These are phyloP conservation scores for Calonectria multiphialidica DNA, from an alignment of 2,329 filamentous ascomycete species.

Conservation along the genomic window DNA sequence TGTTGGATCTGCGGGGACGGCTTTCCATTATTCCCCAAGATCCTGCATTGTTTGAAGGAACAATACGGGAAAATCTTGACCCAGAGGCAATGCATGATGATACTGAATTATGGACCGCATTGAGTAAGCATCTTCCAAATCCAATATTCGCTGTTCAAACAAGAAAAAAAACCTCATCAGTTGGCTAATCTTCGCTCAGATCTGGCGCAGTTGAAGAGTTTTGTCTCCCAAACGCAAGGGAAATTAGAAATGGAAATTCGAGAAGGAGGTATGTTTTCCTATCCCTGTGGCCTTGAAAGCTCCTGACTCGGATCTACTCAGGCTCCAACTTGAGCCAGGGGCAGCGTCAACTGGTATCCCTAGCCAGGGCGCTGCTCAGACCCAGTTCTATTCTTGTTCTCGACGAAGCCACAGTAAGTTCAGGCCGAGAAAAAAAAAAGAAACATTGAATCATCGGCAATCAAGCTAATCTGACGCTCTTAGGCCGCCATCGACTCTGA, in stretches of 20 bases:
- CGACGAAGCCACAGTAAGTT: not conserved
- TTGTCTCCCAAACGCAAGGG: not conserved
- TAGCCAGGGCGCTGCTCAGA: not conserved
- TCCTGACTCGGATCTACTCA: not conserved
- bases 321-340: constrained; percentile 3
- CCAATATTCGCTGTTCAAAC: not conserved
- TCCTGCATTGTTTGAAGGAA: constrained; percentile 80
- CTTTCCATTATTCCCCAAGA: constrained; percentile 77
- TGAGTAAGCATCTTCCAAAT: not conserved
- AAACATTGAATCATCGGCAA: no score
- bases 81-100: constrained; percentile 76
- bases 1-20: constrained; percentile 74
- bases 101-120: constrained; percentile 59
- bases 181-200: not conserved
- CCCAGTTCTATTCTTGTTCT: constrained; percentile 10
- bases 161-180: not conserved
- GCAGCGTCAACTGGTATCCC: not conserved
- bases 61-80: constrained; percentile 78
- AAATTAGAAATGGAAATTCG: constrained; percentile 2
- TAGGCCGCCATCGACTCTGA: constrained; percentile 1
- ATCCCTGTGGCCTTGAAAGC: not conserved
- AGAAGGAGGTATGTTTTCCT: constrained; percentile 7
- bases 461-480: not conserved
- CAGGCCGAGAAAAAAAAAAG: not conserved
- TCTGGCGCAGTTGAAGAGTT: not conserved